These are phyloP conservation scores for Cymodocea nodosa DNA, from an alignment of 116 monocot species.

Conservation along the genomic window DNA sequence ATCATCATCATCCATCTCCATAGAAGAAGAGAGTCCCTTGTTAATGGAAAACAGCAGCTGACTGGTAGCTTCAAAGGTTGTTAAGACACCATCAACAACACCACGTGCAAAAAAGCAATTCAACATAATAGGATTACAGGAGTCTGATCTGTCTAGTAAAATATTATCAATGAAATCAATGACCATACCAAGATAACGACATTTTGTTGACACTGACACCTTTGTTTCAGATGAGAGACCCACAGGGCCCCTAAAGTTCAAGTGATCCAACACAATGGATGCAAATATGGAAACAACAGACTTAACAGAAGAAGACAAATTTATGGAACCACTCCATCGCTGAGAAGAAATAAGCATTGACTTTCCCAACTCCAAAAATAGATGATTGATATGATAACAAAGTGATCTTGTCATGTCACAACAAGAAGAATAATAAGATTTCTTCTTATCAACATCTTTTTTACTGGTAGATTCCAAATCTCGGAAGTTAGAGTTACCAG, in stretches of 20 bases:
- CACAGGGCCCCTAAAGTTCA: slow-evolving; percentile 63
- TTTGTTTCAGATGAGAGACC: slow-evolving; percentile 28
- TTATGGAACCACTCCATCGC: slow-evolving; percentile 56
- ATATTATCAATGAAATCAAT: slow-evolving; percentile 81
- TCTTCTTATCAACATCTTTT: slow-evolving; percentile 69
- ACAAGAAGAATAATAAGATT: slow-evolving; percentile 54
- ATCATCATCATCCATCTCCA: slow-evolving; percentile 74
- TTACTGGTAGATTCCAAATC: slow-evolving; percentile 23
- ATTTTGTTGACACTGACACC: slow-evolving; percentile 55
- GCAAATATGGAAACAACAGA: slow-evolving; percentile 63
- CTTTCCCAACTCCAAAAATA: slow-evolving; percentile 85
- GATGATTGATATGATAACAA: slow-evolving; percentile 82
- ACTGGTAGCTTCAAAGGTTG: slow-evolving; percentile 93
- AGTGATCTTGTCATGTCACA: slow-evolving; percentile 93
- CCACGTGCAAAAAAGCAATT: slow-evolving; percentile 78
- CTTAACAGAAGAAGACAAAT: slow-evolving; percentile 46
- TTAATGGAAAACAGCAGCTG: slow-evolving; percentile 79
- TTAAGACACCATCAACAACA: slow-evolving; percentile 62
- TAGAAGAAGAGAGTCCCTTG: slow-evolving; percentile 70
- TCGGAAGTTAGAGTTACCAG: slow-evolving; percentile 21
- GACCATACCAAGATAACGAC: slow-evolving; percentile 94
- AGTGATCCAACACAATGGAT: slow-evolving; percentile 52
- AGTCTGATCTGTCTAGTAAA: slow-evolving; percentile 81
- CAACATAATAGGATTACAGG: slow-evolving; percentile 76
- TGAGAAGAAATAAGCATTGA: slow-evolving; percentile 75